Base-by-base conservation (phyloP, 495 filamentous ascomycete species). In the Ascodesmis nigricans region DNA sequence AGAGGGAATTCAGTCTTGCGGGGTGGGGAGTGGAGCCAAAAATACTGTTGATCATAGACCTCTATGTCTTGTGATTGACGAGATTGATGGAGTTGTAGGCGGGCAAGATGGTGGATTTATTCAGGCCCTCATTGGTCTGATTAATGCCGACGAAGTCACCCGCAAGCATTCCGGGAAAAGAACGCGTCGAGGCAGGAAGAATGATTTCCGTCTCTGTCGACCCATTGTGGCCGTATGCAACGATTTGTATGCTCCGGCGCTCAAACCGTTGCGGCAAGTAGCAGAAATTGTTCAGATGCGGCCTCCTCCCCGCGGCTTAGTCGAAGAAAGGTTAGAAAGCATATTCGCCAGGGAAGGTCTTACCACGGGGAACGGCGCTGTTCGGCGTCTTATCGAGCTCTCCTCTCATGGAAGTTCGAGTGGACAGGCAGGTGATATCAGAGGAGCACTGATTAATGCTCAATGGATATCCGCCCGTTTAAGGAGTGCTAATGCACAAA, bases 391-490 rank as follows among this genome's bases (percentile, higher is more conserved):
- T 7, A 93, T 90, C 44, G 87, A 95, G 63, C 72, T 52, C 18
- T 44, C 43, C 13, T 50, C 47, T 22, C 30, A 27, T 34, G 55
- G 19, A 50, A 41, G 39, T 50, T 31, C 34, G 19, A 30, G 73
- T 31, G 75, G 72, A 29, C 71, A 71, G 7, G 81, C 91, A 47
- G 87, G 87, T 23, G 87, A 97, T 53, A 73, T 97, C 21, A 69
- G 87, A 42, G 78, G 81, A 15, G 67, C 92, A 18, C 75, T 97
- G 61, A 87, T 97, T 5, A 77, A 84, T 5, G 79, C 78, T 18
- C 83, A 97, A 62, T 93, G 83, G 80, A 78, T 87, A 26, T 84
- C 87, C 21, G 66, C 73, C n/a, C n/a, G n/a, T n/a, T n/a, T n/a
- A n/a, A n/a, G n/a, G n/a, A n/a, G n/a, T n/a, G n/a, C n/a, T n/a